Evolutionary conservation across 805 yeast genomes (phyloP), one percentile per base, ranked within the genome.

Genomic region (Saturnispora bothae): DNA sequence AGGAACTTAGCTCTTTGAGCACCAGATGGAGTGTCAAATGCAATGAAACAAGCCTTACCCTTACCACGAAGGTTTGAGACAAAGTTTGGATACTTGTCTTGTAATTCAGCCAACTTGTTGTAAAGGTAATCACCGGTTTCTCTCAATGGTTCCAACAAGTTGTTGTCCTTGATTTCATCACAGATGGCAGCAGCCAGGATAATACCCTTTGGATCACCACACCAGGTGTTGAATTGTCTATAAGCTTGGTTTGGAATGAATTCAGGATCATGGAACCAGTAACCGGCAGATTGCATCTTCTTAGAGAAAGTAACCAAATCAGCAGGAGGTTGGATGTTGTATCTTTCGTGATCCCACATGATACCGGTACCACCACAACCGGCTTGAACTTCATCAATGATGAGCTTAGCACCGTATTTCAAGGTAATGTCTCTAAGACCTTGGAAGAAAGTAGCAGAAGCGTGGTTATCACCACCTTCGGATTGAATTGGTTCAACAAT

Each of bases 161-260:
- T 71, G 55, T 81, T 61, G 49, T 73, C 73, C 34, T 64, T 61
- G 34, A 81, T 65, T 64, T 83, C 86, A 47, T 69, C 57, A 51
- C 73, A 74, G 54, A 83, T 80, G 47, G 83, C 76, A 53, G 80
- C 77, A 40, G 88, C 82, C 51, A 84, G 67, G 51, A 83, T 65
- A 57, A 81, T 71, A 63, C 78, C 76, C 43, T 86, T 79, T 58
- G 94, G 88, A 64, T 83, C 94, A 52, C 94, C 94, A 64, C 89
- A 81, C 94, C 94, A 83, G 42, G 94, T 83, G 76, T 83, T 83
- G 73, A 83, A 83, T 68, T 83, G 94, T 60, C 94, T 76, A 71
- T 79, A 83, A n/a, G 94, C 76, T 53, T 62, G 59, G 60, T 75
- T 68, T 53, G 94, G 94, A 49, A 78, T 68, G 43, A 83, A 63